Evolutionary conservation across 352 stramenopile genomes (phyloP), one percentile per base, ranked within the genome.

Genomic region (Phytophthora pisi): DNA sequence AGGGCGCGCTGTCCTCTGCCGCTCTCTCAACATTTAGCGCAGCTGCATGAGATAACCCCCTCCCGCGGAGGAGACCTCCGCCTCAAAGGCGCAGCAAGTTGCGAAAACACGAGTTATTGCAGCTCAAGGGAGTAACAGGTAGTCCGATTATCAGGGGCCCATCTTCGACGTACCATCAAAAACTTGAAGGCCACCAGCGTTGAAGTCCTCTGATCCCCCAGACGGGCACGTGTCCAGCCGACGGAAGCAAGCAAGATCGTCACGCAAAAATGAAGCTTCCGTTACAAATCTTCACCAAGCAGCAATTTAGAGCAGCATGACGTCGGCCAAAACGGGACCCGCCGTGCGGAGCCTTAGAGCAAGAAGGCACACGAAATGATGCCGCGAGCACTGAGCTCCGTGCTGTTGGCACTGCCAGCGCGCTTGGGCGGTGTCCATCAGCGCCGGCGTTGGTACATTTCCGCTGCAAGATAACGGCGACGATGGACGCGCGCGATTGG

Each of bases 41-140:
- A 67, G 60, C 60, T 67, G 60, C 60, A 66, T 51, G 42, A 40
- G 38, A 53, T 66, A 52, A 18, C 47, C 57, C 4, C 45, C 0
- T 45, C 38, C 38, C 38, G 38, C 15, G 36, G 38, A 45, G 38
- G 38, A 45, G 38, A 45, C 38, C 38, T 45, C 3, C 11, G 13
- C 15, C 9, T 5, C 8, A 45, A 18, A 45, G 38, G 51, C 51
- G 61, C 60, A 56, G 51, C 51, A 34, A 26, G 40, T 28, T 38
- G 24, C 50, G 50, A 61, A 51, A 59, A 66, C 30, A 55, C 43
- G 43, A 50, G 43, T 11, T n/a, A 18, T 50, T 50, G 5, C 16
- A 26, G 16, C 5, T 50, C n/a, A 20, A 47, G 49, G 18, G 4
- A 20, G 31, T 57, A 10, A 38, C 31, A 38, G 31, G 31, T 4